These are phyloP conservation scores for Diaporthe caulivora DNA, from an alignment of 2,329 filamentous ascomycete genomes.

Conservation along the genomic window DNA sequence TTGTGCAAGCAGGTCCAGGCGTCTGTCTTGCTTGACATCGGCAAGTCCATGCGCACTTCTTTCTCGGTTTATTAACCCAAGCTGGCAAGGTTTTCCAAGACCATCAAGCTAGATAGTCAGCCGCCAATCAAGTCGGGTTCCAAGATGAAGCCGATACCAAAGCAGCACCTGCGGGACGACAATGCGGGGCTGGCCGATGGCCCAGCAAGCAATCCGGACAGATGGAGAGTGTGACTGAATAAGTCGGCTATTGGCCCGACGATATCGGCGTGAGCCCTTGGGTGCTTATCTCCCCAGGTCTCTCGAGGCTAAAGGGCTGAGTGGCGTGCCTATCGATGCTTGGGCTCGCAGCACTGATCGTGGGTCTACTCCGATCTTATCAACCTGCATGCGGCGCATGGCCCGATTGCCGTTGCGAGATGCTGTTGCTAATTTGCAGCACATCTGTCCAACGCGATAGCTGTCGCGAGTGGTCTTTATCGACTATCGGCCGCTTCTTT, in stretches of 20 bases:
- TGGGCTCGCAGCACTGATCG: slow-evolving; percentile 17
- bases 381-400: not conserved
- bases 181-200: slow-evolving; percentile 37
- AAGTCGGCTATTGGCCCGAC: slow-evolving; percentile 29
- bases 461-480: slow-evolving; percentile 25
- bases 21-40: not conserved
- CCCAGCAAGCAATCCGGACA: not conserved
- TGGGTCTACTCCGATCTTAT: slow-evolving; percentile 38
- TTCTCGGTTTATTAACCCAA: slow-evolving; percentile 14
- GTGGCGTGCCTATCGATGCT: slow-evolving; percentile 1
- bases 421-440: slow-evolving; percentile 35
- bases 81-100: slow-evolving; percentile 18
- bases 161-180: slow-evolving; percentile 3
- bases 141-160: slow-evolving; percentile 33
- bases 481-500: slow-evolving; percentile 11
- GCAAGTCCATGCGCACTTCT: slow-evolving; percentile 12
- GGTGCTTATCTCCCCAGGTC: slow-evolving; percentile 34
- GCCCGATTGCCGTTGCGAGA: slow-evolving; percentile 11
- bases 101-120: slow-evolving; percentile 9
- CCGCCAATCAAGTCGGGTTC: slow-evolving; percentile 22
- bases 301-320: not conserved
- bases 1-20: not conserved
- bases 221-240: slow-evolving; percentile 23
- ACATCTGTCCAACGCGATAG: slow-evolving; percentile 24
- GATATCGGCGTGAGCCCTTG: slow-evolving; percentile 36